Evolutionary conservation across 495 filamentous ascomycete genomes (phyloP).

Genomic region (Trichoderma erinaceum): DNA sequence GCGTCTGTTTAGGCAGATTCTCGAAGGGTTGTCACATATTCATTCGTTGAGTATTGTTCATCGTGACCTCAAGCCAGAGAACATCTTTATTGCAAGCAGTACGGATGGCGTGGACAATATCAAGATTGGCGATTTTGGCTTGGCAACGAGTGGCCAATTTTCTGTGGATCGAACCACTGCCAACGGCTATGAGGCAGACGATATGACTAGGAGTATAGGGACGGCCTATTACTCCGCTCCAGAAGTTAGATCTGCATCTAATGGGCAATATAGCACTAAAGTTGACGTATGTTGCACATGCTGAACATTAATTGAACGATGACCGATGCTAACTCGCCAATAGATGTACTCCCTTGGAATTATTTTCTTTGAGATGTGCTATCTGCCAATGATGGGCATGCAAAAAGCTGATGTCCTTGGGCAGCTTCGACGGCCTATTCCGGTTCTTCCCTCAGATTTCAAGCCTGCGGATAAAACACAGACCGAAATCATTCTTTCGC

Average conservation of each 20-base stretch:
- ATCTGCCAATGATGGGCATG: conserved; percentile 75
- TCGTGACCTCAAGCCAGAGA: conserved; percentile 95
- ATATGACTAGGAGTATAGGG: conserved; percentile 81
- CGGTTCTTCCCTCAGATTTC: conserved; percentile 67
- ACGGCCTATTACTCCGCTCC: conserved; percentile 93
- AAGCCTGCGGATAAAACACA: conserved; percentile 64
- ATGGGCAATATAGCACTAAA: conserved; percentile 80
- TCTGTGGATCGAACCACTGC: conserved; percentile 58
- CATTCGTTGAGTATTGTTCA: conserved; percentile 91
- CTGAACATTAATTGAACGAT: conserved; percentile 16
- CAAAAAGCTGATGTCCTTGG: conserved; percentile 74
- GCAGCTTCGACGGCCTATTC: conserved; percentile 59
- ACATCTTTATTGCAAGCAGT: conserved; percentile 70
- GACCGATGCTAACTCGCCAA: not conserved
- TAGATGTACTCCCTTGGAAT: conserved; percentile 95
- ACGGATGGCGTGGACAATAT: conserved; percentile 76
- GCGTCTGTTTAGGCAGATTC: conserved; percentile 84
- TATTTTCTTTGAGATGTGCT: conserved; percentile 98
- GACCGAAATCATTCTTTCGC: conserved; percentile 66
- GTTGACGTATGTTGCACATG: conserved; percentile 62
- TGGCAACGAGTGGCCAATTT: conserved; percentile 84
- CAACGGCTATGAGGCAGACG: conserved; percentile 43
- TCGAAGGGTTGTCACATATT: conserved; percentile 87
- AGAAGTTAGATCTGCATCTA: conserved; percentile 68
- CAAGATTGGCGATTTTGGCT: conserved; percentile 92